A percentile compares a stretch with the other conserved stretches of the same genome.
phyloP scores from a whole-genome alignment of 1,284 basidiomycete genomes.

The Uromyces viciae-fabae region DNA sequence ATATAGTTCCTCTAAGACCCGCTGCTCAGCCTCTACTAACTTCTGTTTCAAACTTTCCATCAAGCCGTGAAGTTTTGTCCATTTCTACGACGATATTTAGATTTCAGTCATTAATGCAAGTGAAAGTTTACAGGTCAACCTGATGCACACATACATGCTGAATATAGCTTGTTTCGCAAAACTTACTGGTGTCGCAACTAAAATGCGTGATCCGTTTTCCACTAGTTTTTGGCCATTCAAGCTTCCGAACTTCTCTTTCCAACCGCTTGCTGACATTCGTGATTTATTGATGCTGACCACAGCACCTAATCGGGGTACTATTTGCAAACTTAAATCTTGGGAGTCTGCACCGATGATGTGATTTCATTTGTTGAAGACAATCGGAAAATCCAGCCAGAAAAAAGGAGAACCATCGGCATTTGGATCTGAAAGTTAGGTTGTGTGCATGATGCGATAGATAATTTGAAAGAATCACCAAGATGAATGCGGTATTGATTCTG shows the following conservation, averaged over 20 bases:
- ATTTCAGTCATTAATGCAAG: slow-evolving; percentile 35
- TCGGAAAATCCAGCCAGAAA: too few species aligned
- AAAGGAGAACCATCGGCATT: background rate
- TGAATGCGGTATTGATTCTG: slow-evolving; percentile 16
- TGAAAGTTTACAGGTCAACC: background rate
- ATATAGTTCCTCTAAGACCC: slow-evolving; percentile 57
- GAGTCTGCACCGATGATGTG: slow-evolving; percentile 4
- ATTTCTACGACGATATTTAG: slow-evolving; percentile 58
- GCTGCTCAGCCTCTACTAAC: slow-evolving; percentile 62
- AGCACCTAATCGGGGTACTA: slow-evolving; percentile 18
- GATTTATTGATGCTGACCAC: slow-evolving; percentile 14
- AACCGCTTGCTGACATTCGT: slow-evolving; percentile 3
- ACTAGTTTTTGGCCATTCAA: background rate
- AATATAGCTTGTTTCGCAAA: background rate
- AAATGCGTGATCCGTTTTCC: slow-evolving; percentile 11
- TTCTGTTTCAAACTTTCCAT: slow-evolving; percentile 59
- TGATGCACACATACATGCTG: background rate
- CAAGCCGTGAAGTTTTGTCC: slow-evolving; percentile 61
- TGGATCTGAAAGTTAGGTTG: background rate
- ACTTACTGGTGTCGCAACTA: slow-evolving; percentile 27
- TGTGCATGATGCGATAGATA: background rate
- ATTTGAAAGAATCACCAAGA: slow-evolving; percentile 1
- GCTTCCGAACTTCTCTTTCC: slow-evolving; percentile 27
- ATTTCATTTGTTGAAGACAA: background rate
- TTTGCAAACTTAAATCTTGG: slow-evolving; percentile 16